These are phyloP conservation scores for Escallonia herrerae DNA, from an alignment of 129 eudicot species.

Conservation along the genomic window DNA sequence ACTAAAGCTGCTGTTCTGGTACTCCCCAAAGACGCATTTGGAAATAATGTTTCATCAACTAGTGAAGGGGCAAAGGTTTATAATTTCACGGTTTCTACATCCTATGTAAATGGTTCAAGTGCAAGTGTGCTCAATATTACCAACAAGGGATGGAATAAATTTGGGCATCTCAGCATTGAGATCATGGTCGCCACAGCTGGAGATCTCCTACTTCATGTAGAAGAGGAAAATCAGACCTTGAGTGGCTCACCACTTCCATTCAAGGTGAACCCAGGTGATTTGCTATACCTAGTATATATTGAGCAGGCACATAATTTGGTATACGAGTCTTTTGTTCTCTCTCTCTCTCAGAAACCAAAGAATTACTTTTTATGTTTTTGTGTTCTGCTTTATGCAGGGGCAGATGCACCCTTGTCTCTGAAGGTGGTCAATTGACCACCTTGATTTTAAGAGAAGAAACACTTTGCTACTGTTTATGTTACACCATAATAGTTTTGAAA, in stretches of 20 bases:
- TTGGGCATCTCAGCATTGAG: conserved; percentile 46
- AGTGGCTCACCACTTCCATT: conserved; percentile 65
- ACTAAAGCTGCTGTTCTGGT: conserved; percentile 40
- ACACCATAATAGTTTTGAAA: no score
- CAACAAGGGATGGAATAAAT: conserved; percentile 48
- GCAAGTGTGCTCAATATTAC: conserved; percentile 33
- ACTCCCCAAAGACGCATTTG: conserved; percentile 89
- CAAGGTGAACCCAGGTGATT: conserved; percentile 59
- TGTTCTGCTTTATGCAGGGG: no score
- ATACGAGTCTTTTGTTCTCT: not conserved
- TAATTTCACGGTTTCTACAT: conserved; percentile 32
- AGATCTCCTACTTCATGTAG: conserved; percentile 42
- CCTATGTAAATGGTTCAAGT: conserved; percentile 34
- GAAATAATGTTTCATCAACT: conserved; percentile 53
- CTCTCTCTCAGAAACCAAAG: not conserved
- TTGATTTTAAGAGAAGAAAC: no score
- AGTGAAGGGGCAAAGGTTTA: conserved; percentile 26
- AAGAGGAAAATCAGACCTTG: conserved; percentile 45
- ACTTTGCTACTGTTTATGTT: no score
- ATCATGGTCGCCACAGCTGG: conserved; percentile 59
- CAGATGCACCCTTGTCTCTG: no score
- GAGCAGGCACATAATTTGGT: not conserved
- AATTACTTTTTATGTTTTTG: no score
- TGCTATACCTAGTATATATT: not conserved
- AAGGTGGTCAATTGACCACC: no score